Conservation (phyloP, 306 rosid species). For the Medicago lupulina region DNA sequence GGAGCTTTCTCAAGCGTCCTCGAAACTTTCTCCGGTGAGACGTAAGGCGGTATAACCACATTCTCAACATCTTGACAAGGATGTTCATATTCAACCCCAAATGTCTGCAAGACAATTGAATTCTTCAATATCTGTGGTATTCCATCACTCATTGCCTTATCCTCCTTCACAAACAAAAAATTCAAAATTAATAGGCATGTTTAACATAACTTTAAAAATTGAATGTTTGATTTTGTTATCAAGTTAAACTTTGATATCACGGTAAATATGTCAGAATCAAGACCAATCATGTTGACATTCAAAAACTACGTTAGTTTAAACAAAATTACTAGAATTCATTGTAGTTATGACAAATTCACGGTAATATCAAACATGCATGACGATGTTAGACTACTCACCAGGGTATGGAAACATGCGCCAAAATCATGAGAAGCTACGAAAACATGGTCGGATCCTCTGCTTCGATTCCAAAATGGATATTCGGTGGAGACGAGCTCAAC, state of each 20-base stretch:
- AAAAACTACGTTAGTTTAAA: no score
- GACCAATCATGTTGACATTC: no score
- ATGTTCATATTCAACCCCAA: constrained; percentile 71
- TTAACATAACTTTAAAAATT: neutral
- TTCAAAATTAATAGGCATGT: neutral
- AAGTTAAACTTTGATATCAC: no score
- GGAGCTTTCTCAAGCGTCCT: constrained; percentile 56
- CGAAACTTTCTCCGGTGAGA: constrained; percentile 62
- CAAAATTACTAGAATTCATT: no score
- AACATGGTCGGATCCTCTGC: constrained; percentile 80
- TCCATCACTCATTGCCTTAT: constrained; percentile 77
- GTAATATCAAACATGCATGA: no score
- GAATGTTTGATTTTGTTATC: no score
- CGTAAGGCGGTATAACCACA: constrained; percentile 86
- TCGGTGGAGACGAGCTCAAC: constrained; percentile 55
- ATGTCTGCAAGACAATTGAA: constrained; percentile 85
- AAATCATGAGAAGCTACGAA: constrained; percentile 95
- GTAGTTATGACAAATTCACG: no score
- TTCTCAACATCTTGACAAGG: constrained; percentile 92
- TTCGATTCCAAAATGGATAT: constrained; percentile 77
- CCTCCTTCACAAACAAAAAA: constrained; percentile 57
- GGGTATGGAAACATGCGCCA: constrained; percentile 89
- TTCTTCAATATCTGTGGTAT: constrained; percentile 69
- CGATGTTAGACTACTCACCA: constrained; percentile 47
- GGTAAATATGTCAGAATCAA: no score